A percentile compares a stretch with the other conserved stretches of the same genome.
Evolutionary conservation across 2,329 filamentous ascomycete species (phyloP).

Genomic region (Phaeoacremonium minimum): DNA sequence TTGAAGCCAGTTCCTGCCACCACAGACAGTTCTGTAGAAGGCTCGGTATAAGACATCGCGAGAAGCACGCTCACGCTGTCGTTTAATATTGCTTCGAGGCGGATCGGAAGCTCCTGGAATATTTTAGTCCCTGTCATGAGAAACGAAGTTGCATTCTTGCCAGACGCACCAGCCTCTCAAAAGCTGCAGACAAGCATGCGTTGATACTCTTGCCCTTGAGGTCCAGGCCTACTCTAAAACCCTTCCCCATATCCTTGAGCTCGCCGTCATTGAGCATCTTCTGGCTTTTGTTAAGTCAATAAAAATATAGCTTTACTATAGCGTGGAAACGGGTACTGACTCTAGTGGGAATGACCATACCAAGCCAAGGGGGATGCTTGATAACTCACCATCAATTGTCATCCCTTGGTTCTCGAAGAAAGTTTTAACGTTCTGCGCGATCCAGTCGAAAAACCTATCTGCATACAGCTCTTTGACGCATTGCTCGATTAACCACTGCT

Average conservation of each 20-base stretch:
- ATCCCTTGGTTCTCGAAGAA: background rate
- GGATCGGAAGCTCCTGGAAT: background rate
- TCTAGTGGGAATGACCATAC: background rate
- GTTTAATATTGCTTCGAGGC: background rate
- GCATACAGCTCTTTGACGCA: background rate
- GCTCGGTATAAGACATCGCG: background rate
- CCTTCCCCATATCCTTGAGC: background rate
- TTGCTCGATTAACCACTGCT: background rate
- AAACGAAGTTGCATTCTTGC: no score
- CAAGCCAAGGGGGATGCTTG: background rate
- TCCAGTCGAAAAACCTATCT: background rate
- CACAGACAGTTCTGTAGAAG: background rate
- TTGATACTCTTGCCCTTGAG: background rate
- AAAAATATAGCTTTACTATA: background rate
- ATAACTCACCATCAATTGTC: background rate
- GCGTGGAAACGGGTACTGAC: background rate
- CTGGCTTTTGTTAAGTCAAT: background rate
- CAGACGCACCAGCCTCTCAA: background rate
- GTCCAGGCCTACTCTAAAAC: background rate
- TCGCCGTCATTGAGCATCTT: background rate
- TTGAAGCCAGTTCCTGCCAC: background rate
- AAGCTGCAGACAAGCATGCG: background rate
- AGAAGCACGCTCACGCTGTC: background rate
- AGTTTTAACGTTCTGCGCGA: background rate
- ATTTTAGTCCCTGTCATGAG: no score